Base-by-base conservation (phyloP, 2,329 filamentous ascomycete genomes). In the Trichophyton mentagrophytes region DNA sequence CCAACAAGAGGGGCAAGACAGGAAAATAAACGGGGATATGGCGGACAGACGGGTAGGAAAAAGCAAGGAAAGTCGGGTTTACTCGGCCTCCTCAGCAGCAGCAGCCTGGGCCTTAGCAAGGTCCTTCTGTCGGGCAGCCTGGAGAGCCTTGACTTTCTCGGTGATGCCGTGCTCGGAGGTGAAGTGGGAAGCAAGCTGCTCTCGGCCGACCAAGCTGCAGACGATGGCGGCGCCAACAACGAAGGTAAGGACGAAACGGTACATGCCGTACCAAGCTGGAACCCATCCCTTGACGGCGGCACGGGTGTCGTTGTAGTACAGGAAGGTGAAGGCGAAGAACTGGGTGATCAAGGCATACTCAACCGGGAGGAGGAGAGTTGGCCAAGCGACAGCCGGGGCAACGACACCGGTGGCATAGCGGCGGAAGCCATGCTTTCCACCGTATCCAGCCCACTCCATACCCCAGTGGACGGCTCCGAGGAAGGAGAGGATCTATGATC, bases 381-480 rank as follows among this genome's bases (percentile, higher is more conserved):
- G 90, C 91, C 91, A 96, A 55, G 91, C 91, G 22, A 93, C 77
- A 53, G 87, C 83, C 0, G 91, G 86, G 4, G 90, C 86, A 53
- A 88, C 71, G 13, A 96, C 84, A 67, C 91, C 91, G 65, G 90
- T 84, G n/a, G 84, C 84, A 72, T 95, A 96, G 64, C 91, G 87
- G 67, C 84, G 84, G 67, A 87, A 89, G 59, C 89, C 87, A 61
- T 88, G 85, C 64, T 81, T 68, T 69, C 82, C 74, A 73, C 85
- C 76, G 72, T 80, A 85, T 76, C 86, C 77, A 58, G 88, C 88
- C 72, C 86, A 95, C 74, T 96, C 90, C 17, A 96, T 80, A 61
- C 91, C 91, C 88, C 92, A 96, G 74, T 96, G 92, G 68, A 96
- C 85, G 38, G 91, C 91, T 51, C 92, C 92, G 1, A 96, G 82